Evolutionary conservation across 1,284 basidiomycete species (phyloP), one percentile per base, ranked within the genome.

Genomic region (Mycena sp.): DNA sequence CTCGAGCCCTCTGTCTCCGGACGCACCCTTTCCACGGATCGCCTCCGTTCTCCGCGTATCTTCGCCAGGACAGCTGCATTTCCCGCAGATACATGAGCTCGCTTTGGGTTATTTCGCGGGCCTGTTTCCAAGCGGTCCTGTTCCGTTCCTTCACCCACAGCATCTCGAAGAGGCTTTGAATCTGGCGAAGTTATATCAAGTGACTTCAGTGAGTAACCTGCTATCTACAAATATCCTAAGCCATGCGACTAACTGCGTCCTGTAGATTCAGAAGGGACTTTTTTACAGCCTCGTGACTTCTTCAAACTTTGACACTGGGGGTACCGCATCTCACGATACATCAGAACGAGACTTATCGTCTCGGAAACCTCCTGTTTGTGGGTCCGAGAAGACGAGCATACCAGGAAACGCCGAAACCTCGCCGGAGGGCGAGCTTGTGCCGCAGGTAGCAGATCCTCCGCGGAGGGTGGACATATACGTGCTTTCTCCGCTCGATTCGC

Each of bases 211-310:
- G 69, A 70, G 85, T 73, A 28, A 44, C 19, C 7, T 43, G 11
- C n/a, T 19, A 2, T 7, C 37, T 28, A 6, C 26, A 16, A 21
- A 25, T 9, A 16, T 19, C 30, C 35, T 21, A 21, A 19, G 12
- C 25, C 6, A 32, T 12, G n/a, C 6, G 12, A 28, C 58, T 49
- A 6, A 29, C 44, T 28, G 16, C 32, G 21, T 44, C 17, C 35
- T 19, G 35, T 63, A 91, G 89, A 81, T 87, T 56, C 83, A 81
- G 70, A 90, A 89, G 63, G 80, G 83, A 4, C 74, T 90, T 30
- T 80, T 87, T 61, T 91, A 91, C 72, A 84, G 80, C 67, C 77
- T 89, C 25, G 80, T 88, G 58, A 85, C 85, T 3, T 83, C 80
- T 21, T 80, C 83, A 45, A 80, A 87, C 65, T 84, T 87, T 61